Evolutionary conservation across 805 yeast species (phyloP).

Genomic region (Metschnikowia henanensis): DNA sequence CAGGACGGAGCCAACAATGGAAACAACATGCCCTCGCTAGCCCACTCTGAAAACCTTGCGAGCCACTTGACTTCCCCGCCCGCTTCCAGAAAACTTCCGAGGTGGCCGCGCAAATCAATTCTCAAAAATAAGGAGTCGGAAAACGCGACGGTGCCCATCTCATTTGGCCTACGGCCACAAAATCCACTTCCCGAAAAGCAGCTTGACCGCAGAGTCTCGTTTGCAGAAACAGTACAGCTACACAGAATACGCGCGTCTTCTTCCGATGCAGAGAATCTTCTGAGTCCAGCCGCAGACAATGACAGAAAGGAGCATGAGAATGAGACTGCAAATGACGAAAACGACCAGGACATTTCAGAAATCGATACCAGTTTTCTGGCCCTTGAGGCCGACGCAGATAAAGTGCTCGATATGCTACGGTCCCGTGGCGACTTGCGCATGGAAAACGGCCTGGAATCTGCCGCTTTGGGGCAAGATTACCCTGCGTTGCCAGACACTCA

Average conservation of each 20-base stretch:
- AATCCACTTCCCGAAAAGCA: neutral
- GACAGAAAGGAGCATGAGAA: neutral
- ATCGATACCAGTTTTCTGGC: constrained; percentile 17
- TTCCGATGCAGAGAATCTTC: neutral
- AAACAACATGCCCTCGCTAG: neutral
- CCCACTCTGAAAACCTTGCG: neutral
- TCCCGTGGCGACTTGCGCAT: neutral
- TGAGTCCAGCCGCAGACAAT: neutral
- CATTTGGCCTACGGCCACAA: neutral
- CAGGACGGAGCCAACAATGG: neutral
- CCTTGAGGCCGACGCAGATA: constrained; percentile 22
- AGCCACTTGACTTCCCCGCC: neutral
- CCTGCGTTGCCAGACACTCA: neutral
- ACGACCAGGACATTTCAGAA: constrained; percentile 6
- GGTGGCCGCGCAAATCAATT: constrained; percentile 14
- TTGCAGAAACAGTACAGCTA: constrained; percentile 73
- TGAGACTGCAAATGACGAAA: neutral
- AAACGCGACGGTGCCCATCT: constrained; percentile 14
- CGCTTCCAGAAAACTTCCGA: constrained; percentile 1
- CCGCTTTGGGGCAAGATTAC: neutral
- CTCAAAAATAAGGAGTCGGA: constrained; percentile 13
- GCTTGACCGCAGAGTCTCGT: constrained; percentile 61
- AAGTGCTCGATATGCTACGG: constrained; percentile 14
- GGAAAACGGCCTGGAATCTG: neutral
- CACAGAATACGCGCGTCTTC: constrained; percentile 48